These are phyloP conservation scores for Starmerella etchellsii DNA, from an alignment of 805 yeast species.

Conservation along the genomic window DNA sequence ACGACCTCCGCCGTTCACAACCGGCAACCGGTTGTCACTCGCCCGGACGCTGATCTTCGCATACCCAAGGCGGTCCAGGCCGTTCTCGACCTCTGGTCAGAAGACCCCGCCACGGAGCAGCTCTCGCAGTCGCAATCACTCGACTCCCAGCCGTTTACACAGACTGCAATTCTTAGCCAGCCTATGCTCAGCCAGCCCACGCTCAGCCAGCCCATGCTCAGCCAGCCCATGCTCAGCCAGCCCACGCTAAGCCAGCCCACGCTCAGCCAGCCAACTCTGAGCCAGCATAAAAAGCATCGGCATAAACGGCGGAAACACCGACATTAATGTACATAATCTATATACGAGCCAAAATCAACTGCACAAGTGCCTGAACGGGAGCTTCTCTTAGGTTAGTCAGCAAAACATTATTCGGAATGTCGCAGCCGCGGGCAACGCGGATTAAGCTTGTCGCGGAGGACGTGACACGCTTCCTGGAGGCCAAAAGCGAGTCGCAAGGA, in stretches of 20 bases:
- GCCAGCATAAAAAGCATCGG: not conserved
- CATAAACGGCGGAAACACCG: not conserved
- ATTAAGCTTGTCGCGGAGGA: no score
- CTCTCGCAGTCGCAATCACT: not conserved
- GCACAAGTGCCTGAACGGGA: no score
- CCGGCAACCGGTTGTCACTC: not conserved
- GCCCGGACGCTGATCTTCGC: not conserved
- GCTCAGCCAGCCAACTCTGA: not conserved
- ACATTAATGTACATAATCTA: no score
- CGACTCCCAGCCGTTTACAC: not conserved
- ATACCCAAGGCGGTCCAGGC: not conserved
- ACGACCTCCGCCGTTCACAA: not conserved
- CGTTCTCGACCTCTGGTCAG: not conserved
- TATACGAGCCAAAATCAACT: no score
- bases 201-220: not conserved
- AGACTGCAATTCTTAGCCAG: slow-evolving; percentile 1
- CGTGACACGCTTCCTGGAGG: no score
- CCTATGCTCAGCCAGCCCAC: not conserved
- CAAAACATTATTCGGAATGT: no score
- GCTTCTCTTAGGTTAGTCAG: no score
- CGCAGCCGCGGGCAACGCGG: no score
- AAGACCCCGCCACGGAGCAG: not conserved
- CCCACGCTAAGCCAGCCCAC: no score
- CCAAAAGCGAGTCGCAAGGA: no score
- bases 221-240: slow-evolving; percentile 3